phyloP scores from a whole-genome alignment of 768 basidiomycete genomes.

The Phlebiopsis gigantea region DNA sequence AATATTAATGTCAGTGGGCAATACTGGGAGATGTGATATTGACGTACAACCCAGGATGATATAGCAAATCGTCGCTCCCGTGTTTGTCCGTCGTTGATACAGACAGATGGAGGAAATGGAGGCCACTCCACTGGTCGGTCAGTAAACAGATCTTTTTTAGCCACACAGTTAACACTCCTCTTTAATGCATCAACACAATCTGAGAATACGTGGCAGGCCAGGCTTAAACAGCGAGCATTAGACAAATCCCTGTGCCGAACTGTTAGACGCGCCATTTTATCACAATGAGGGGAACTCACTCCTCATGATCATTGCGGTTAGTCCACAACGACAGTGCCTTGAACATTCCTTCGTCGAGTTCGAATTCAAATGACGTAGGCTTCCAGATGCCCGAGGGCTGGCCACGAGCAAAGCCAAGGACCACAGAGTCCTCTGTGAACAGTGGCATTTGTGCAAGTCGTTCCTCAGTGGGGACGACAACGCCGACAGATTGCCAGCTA shows the following conservation, averaged over 20 bases:
- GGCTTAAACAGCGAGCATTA: constrained; percentile 11
- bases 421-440: not conserved
- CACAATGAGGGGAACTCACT: constrained; percentile 1
- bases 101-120: not conserved
- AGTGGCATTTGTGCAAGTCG: not conserved
- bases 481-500: not conserved
- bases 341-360: constrained; percentile 9
- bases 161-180: not conserved
- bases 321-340: constrained; percentile 12
- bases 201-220: constrained; percentile 10
- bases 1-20: not conserved
- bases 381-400: not conserved
- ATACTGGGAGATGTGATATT: not conserved
- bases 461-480: not conserved
- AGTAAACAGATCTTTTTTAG: not conserved
- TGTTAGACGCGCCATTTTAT: not conserved
- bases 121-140: not conserved
- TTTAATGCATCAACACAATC: constrained; percentile 1
- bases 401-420: constrained; percentile 5
- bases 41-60: not conserved
- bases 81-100: not conserved
- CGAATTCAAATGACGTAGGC: constrained; percentile 8
- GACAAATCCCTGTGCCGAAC: constrained; percentile 15
- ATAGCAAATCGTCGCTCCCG: not conserved
- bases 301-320: not conserved